A percentile compares a stretch with the other conserved stretches of the same genome.
These are phyloP conservation scores for Asterophora lycoperdoides DNA, from an alignment of 768 basidiomycete species.

Conservation along the genomic window DNA sequence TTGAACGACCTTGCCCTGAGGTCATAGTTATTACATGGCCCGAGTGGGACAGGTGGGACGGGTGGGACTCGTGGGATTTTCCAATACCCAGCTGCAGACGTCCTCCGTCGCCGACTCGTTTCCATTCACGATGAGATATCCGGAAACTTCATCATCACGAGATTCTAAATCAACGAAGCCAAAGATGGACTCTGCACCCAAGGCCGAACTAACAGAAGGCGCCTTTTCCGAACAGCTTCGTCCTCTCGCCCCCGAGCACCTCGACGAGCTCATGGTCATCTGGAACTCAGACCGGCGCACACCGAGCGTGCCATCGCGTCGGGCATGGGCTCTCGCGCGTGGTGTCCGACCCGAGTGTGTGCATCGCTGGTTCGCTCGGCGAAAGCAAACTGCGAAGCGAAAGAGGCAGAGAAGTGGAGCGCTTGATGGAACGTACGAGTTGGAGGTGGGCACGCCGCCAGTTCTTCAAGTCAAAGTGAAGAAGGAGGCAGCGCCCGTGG, in stretches of 20 bases:
- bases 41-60: no score
- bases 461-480: conserved; percentile 3
- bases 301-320: conserved; percentile 33
- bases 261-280: conserved; percentile 31
- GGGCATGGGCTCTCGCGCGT: conserved; percentile 36
- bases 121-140: no score
- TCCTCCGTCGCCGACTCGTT: no score
- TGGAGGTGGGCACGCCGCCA: conserved; percentile 33
- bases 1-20: no score
- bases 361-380: conserved; percentile 37
- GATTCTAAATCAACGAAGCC: no score
- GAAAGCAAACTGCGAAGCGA: conserved; percentile 26
- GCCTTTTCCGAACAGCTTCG: no score
- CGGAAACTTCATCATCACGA: no score
- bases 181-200: no score
- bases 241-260: conserved; percentile 17
- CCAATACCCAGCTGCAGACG: no score
- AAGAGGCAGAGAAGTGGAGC: conserved; percentile 25
- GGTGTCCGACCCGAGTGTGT: conserved; percentile 30
- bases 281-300: conserved; percentile 36
- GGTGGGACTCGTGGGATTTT: no score
- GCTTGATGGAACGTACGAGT: conserved; percentile 32
- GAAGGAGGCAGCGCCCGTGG: neutral
- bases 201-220: no score
- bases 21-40: no score